Evolutionary conservation across 768 basidiomycete genomes (phyloP).

Genomic region (Lactifluus rugatus): DNA sequence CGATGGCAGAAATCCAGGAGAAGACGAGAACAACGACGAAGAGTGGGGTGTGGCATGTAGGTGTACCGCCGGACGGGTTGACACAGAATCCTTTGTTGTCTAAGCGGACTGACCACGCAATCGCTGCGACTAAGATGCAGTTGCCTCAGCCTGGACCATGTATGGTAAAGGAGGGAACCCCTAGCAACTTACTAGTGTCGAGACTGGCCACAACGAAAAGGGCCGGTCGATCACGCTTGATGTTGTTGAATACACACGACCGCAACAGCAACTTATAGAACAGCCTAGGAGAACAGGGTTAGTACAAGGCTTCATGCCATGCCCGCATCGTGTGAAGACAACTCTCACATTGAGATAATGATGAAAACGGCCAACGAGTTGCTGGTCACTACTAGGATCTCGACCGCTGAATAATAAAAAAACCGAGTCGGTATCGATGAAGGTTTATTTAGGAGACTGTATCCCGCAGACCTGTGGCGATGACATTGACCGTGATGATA

Average conservation of each 20-base stretch:
- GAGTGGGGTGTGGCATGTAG: not conserved
- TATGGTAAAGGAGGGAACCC: not conserved
- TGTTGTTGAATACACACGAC: conserved; percentile 1
- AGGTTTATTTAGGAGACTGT: not conserved
- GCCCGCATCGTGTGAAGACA: no score
- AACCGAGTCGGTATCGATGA: not conserved
- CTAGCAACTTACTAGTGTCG: not conserved
- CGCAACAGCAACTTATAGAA: conserved; percentile 1
- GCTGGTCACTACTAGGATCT: not conserved
- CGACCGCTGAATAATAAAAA: not conserved
- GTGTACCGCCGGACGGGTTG: not conserved
- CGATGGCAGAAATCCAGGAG: not conserved
- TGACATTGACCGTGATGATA: not conserved
- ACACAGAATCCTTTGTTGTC: not conserved
- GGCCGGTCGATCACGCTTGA: not conserved
- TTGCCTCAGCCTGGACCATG: not conserved
- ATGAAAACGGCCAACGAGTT: not conserved
- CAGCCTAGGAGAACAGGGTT: not conserved
- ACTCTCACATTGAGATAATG: not conserved
- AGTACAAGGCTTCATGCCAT: not conserved
- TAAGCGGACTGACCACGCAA: conserved; percentile 5
- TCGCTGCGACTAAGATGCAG: not conserved
- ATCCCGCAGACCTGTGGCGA: not conserved
- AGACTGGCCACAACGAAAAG: not conserved
- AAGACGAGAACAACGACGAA: not conserved